Percentiles rank a stretch among this genome's conserved stretches.
Evolutionary conservation across 306 rosid genomes (phyloP).

Genomic region (Oxytropis ochrocephala): DNA sequence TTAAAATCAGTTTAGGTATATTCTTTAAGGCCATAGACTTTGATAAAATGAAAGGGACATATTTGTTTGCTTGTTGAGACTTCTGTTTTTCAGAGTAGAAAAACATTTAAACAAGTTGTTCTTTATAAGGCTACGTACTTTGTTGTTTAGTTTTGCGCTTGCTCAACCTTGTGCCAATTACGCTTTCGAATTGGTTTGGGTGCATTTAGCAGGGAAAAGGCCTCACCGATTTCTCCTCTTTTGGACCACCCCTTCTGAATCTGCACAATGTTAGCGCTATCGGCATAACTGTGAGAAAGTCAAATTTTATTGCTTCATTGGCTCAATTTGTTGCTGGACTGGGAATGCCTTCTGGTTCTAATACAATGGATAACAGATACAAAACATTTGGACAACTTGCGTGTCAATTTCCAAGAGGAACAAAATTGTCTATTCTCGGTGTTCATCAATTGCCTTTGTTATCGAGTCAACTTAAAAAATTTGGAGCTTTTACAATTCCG

Average conservation of each 20-base stretch:
- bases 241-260: conserved; percentile 76
- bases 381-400: conserved; percentile 66
- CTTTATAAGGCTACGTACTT: neutral
- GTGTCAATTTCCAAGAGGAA: conserved; percentile 59
- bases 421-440: conserved; percentile 69
- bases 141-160: neutral
- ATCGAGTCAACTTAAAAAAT: conserved; percentile 26
- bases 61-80: neutral
- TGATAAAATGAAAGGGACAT: neutral
- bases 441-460: conserved; percentile 42
- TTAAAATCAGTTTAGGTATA: neutral
- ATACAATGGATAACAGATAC: conserved; percentile 33
- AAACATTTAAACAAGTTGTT: neutral
- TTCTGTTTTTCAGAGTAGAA: neutral
- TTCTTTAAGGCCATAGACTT: neutral
- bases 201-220: conserved; percentile 54
- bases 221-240: conserved; percentile 54
- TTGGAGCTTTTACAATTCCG: conserved; percentile 51
- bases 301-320: conserved; percentile 68
- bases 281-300: conserved; percentile 67
- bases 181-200: conserved; percentile 1
- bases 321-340: conserved; percentile 54
- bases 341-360: conserved; percentile 34
- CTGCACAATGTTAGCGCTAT: conserved; percentile 58
- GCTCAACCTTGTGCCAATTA: neutral